phyloP scores from a whole-genome alignment of 257 asterid genomes.

The Rubia yunnanensis region DNA sequence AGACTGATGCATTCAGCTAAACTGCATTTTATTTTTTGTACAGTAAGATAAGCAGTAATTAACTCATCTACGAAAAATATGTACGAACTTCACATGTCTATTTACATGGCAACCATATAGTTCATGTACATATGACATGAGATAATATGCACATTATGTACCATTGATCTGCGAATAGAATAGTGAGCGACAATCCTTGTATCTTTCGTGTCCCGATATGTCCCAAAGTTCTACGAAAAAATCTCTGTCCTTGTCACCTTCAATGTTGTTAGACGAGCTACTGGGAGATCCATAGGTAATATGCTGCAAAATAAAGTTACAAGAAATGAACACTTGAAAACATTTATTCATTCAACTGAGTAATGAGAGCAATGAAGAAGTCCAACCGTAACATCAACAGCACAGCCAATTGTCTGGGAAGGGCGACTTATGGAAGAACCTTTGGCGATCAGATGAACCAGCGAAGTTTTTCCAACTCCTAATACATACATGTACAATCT shows the following conservation, averaged over 20 bases:
- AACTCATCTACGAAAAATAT: neutral
- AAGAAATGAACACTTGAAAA: conserved; percentile 1
- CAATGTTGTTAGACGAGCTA: conserved; percentile 65
- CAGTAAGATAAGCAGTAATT: neutral
- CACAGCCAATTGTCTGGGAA: conserved; percentile 86
- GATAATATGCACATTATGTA: conserved; percentile 12
- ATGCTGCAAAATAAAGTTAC: conserved; percentile 41
- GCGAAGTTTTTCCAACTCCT: conserved; percentile 97
- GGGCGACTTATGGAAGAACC: conserved; percentile 74
- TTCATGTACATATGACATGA: too few relatives aligned
- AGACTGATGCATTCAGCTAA: neutral
- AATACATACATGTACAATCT: conserved; percentile 4
- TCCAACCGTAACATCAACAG: conserved; percentile 70
- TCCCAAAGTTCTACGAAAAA: conserved; percentile 96
- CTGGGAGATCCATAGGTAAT: conserved; percentile 62
- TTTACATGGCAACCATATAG: too few relatives aligned
- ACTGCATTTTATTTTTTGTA: neutral
- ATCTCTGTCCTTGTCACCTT: conserved; percentile 60
- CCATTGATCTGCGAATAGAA: conserved; percentile 96
- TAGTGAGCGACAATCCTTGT: conserved; percentile 82
- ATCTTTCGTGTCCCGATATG: conserved; percentile 91
- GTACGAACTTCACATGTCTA: too few relatives aligned
- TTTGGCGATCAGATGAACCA: conserved; percentile 77
- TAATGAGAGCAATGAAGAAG: neutral
- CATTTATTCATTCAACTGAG: neutral